Conservation (phyloP, 2,329 filamentous ascomycete species). For the Phaeosphaeria sp. region DNA sequence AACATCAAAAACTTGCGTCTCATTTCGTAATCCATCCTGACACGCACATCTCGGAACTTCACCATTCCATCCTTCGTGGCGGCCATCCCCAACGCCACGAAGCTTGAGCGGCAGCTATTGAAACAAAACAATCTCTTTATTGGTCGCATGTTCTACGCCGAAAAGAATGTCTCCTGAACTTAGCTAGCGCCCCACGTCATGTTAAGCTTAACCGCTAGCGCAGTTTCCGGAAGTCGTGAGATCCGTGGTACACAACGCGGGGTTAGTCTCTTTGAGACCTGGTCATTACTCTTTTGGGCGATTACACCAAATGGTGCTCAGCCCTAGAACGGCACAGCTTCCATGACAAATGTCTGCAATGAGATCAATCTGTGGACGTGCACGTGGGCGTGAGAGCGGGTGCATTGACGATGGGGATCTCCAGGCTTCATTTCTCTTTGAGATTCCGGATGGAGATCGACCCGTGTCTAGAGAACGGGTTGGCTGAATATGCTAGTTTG, state of each 20-base stretch:
- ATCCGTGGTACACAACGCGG: conserved; percentile 4
- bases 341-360: background rate
- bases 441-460: background rate
- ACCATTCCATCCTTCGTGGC: background rate
- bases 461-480: background rate
- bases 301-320: background rate
- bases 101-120: conserved; percentile 1
- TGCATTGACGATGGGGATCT: background rate
- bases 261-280: conserved; percentile 2
- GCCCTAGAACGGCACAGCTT: background rate
- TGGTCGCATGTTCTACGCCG: background rate
- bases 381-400: background rate
- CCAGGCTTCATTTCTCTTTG: background rate
- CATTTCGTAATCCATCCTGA: background rate
- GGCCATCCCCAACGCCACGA: background rate
- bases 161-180: background rate
- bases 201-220: conserved; percentile 7
- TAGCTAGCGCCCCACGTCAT: conserved; percentile 4
- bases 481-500: background rate
- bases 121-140: background rate
- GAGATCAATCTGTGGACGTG: background rate
- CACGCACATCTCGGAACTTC: conserved; percentile 1
- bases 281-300: background rate
- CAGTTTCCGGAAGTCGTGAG: background rate
- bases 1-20: background rate